Evolutionary conservation across 2,329 filamentous ascomycete species (phyloP), one percentile per base, ranked within the genome.

Genomic region (Scleromitrula shiraiana): DNA sequence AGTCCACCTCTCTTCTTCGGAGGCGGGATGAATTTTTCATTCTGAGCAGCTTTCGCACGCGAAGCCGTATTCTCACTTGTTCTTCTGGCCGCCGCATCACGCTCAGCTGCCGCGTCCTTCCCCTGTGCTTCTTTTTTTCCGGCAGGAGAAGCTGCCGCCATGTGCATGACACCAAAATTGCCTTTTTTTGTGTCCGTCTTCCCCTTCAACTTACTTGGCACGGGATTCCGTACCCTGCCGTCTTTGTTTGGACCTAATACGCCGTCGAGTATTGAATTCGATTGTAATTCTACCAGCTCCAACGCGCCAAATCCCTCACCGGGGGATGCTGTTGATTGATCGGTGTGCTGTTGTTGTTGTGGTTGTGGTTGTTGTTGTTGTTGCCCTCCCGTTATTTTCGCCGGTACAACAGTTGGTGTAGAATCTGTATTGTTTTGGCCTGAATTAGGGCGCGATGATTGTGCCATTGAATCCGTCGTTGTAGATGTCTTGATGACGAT

Each of bases 151-250:
- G 52, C 67, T 65, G 59, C 67, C 65, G 59, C 67, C 68, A 83
- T 80, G 49, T 80, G 76, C 72, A 83, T 80, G 33, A 82, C 76
- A 38, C 71, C 69, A 60, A 83, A 83, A 55, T 80, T 80, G 23
- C 78, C 78, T 51, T 75, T 76, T 56, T 72, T 74, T 22, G 69
- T 67, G 53, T 75, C 71, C 17, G 75, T 73, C 54, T 74, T 76
- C 51, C 76, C 76, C 59, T 81, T 78, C 46, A 82, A 67, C 61
- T 80, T 82, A 62, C 73, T 78, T 4, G 80, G 78, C 2, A 82
- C 72, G 1, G 78, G 75, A 52, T 80, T 80, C 49, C 75, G 65
- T 12, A 77, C 69, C 20, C 74, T 69, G 36, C 73, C 72, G 60
- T 77, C 74, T 26, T 67, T 64, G 35, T 64, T 68, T 53, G 67